Evolutionary conservation across 192 early-diverging fungal genomes (phyloP), one percentile per base, ranked within the genome.

Genomic region (Ambispora gerdemannii): DNA sequence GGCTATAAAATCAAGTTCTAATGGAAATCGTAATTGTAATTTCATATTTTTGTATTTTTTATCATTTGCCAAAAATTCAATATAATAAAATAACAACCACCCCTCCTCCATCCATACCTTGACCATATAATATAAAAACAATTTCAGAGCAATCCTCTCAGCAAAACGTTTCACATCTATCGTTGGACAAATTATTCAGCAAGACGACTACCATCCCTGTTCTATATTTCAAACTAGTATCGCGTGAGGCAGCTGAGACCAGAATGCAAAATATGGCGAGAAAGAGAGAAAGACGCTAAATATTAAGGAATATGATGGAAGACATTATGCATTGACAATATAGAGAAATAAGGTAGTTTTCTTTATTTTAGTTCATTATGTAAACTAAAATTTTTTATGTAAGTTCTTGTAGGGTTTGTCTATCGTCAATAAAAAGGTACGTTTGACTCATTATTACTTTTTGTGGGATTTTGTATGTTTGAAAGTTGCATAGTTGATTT

Each of bases 141-240:
- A 20, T 11, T 32, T 20, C 60, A 64, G 32, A 64, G 43, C 34
- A 34, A 38, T 24, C 27, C 22, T 33, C 47, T 51, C 53, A 20
- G 6, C 53, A 56, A 56, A 67, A 67, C 22, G 47, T 67, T 19
- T 24, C 22, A 20, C 17, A 30, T 32, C 10, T 67, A 27, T 20
- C 65, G 11, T 32, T 51, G 25, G 65, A 67, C 11, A 50, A 24
- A 30, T 38, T 67, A 30, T 67, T 67, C 32, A 24, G n/a, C 17
- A 50, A 51, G 25, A 67, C 65, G 15, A 51, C 47, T 30, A 20
- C 65, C 20, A 67, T 22, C 17, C 65, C 65, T 33, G 19, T 28
- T 13, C 32, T 67, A 67, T 67, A 51, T 53, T 67, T 51, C 28
- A 67, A 67, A 52, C 4, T 28, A 51, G 43, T 67, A 11, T 27